These are phyloP conservation scores for Onygenales sp. DNA, from an alignment of 2,329 filamentous ascomycete species.

Conservation along the genomic window DNA sequence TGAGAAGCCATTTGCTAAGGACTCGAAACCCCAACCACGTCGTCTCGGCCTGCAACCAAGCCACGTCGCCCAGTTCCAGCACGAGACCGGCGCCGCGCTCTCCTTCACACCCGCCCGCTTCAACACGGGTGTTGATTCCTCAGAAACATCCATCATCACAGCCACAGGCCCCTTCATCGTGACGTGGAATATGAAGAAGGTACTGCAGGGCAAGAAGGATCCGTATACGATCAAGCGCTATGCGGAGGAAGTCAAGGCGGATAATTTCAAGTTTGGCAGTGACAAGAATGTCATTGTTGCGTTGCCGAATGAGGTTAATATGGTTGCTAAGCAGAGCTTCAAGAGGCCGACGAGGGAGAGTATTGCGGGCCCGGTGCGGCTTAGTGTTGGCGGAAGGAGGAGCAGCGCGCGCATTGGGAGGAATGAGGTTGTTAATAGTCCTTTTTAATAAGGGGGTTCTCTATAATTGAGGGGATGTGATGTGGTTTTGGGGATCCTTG, in stretches of 20 bases:
- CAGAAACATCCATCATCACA: conserved; percentile 92
- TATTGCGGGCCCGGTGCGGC: conserved; percentile 56
- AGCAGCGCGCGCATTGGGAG: conserved; percentile 47
- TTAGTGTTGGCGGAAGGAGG: conserved; percentile 42
- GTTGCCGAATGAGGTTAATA: conserved; percentile 93
- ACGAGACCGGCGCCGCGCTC: conserved; percentile 81
- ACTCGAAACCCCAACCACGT: conserved; percentile 85
- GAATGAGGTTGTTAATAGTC: conserved; percentile 75
- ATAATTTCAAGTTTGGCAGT: conserved; percentile 94
- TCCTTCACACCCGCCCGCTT: conserved; percentile 88
- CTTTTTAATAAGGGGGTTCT: conserved; percentile 36
- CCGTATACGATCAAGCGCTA: conserved; percentile 97
- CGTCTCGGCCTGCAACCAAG: conserved; percentile 80
- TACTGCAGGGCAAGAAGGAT: conserved; percentile 69
- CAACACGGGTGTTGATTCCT: conserved; percentile 71
- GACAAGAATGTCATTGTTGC: conserved; percentile 98
- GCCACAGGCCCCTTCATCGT: conserved; percentile 95
- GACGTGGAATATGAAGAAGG: conserved; percentile 90
- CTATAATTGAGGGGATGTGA: not conserved
- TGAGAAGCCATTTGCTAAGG: conserved; percentile 83
- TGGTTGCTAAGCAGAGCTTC: conserved; percentile 80
- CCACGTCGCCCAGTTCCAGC: conserved; percentile 93
- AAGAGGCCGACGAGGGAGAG: conserved; percentile 87
- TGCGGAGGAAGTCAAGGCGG: conserved; percentile 87
- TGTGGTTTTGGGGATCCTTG: no score